phyloP scores from a whole-genome alignment of 331 rosid genomes.

The Quercus lobata region DNA sequence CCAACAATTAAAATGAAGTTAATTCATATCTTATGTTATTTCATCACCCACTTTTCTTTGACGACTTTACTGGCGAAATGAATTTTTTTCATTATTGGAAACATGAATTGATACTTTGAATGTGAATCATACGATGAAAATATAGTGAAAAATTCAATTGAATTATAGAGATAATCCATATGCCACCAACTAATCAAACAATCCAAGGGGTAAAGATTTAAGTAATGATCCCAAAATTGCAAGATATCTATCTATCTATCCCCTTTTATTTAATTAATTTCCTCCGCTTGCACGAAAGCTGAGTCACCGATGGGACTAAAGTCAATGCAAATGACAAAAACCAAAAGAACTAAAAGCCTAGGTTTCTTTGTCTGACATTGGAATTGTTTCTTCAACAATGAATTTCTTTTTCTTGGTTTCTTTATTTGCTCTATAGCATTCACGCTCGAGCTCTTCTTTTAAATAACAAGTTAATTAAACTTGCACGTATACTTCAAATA shows the following conservation, averaged over 20 bases:
- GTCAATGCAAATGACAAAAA: constrained; percentile 37
- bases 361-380: not conserved
- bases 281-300: constrained; percentile 12
- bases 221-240: not conserved
- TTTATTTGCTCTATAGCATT: not conserved
- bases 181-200: not conserved
- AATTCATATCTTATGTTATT: not conserved
- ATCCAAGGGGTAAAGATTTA: not conserved
- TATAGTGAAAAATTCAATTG: not conserved
- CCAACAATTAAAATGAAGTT: too few relatives aligned
- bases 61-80: not conserved
- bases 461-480: constrained; percentile 28
- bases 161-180: not conserved
- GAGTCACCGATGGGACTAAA: constrained; percentile 30
- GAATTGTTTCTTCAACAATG: not conserved
- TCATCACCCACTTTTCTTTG: not conserved
- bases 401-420: not conserved
- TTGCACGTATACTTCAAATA: constrained; percentile 19
- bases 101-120: not conserved
- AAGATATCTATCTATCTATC: not conserved
- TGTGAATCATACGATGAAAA: not conserved
- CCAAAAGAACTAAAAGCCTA: not conserved
- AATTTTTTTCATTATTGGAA: not conserved
- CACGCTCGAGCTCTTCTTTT: constrained; percentile 12
- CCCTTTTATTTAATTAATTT: not conserved